These are phyloP conservation scores for Penicillium capsulatum DNA, from an alignment of 2,329 filamentous ascomycete species.

Conservation along the genomic window DNA sequence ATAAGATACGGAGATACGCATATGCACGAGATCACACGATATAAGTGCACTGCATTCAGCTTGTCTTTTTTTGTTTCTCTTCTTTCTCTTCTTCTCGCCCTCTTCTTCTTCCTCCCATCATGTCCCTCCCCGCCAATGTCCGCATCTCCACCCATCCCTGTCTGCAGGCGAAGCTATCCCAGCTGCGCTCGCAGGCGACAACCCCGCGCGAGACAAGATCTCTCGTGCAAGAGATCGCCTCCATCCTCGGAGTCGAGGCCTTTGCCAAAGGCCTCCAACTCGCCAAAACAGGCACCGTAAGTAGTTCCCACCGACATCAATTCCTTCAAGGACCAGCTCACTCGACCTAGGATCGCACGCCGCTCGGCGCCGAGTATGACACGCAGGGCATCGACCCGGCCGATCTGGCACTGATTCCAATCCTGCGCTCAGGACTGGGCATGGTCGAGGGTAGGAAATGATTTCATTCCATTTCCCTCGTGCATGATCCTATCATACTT, in stretches of 20 bases:
- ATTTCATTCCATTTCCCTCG: background rate
- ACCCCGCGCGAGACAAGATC: slow-evolving; percentile 71
- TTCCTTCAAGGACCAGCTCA: slow-evolving; percentile 6
- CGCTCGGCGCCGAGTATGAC: slow-evolving; percentile 71
- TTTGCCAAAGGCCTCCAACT: slow-evolving; percentile 60
- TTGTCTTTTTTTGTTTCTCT: no score
- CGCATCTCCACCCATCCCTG: slow-evolving; percentile 85
- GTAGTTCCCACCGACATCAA: slow-evolving; percentile 19
- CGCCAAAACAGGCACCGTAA: slow-evolving; percentile 60
- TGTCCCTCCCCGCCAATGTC: slow-evolving; percentile 51
- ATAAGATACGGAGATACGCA: background rate
- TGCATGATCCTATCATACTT: background rate
- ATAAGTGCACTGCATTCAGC: no score
- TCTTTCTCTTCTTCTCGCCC: slow-evolving; percentile 1
- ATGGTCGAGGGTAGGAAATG: slow-evolving; percentile 71
- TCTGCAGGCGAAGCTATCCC: slow-evolving; percentile 80
- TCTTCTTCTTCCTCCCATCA: slow-evolving; percentile 9
- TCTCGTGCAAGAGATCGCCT: slow-evolving; percentile 79
- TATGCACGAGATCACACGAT: no score
- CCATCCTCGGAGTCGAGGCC: slow-evolving; percentile 79
- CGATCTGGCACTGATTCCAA: slow-evolving; percentile 77
- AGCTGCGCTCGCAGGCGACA: slow-evolving; percentile 71
- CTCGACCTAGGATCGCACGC: slow-evolving; percentile 63
- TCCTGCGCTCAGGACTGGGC: slow-evolving; percentile 83
- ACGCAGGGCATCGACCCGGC: slow-evolving; percentile 60